A percentile compares a stretch with the other conserved stretches of the same genome.
These are phyloP conservation scores for Malassezia globosa DNA, from an alignment of 1,284 basidiomycete species.

Conservation along the genomic window DNA sequence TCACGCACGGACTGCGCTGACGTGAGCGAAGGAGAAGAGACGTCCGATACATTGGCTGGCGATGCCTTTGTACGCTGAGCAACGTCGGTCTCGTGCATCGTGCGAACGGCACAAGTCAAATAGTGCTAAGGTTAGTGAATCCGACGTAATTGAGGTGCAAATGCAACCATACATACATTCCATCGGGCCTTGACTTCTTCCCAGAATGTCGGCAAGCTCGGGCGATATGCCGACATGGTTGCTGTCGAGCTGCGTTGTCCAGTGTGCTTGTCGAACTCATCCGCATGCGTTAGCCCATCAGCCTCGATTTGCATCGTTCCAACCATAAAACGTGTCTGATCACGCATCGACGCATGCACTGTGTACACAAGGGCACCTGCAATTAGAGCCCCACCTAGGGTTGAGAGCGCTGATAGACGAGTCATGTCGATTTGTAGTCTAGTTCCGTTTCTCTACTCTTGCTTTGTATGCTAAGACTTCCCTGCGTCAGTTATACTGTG, in stretches of 20 bases:
- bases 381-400: constrained; percentile 2
- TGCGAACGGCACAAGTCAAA: background rate
- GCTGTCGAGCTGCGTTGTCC: background rate
- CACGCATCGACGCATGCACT: constrained; percentile 10
- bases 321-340: constrained; percentile 16
- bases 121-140: constrained; percentile 8
- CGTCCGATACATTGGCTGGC: no score
- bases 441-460: no score
- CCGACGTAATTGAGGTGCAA: no score
- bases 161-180: constrained; percentile 12
- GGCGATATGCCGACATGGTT: constrained; percentile 6
- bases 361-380: constrained; percentile 13
- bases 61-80: no score
- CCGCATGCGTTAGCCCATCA: constrained; percentile 3
- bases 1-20: constrained; percentile 1
- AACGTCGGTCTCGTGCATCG: background rate
- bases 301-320: constrained; percentile 2
- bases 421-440: background rate
- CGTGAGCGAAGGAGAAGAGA: no score
- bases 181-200: constrained; percentile 15
- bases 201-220: constrained; percentile 14
- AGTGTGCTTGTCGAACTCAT: constrained; percentile 7
- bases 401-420: constrained; percentile 8
- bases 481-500: no score
- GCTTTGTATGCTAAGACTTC: no score